Evolutionary conservation across 202 grass and related monocot genomes (phyloP).

Genomic region (Musa balbisiana): DNA sequence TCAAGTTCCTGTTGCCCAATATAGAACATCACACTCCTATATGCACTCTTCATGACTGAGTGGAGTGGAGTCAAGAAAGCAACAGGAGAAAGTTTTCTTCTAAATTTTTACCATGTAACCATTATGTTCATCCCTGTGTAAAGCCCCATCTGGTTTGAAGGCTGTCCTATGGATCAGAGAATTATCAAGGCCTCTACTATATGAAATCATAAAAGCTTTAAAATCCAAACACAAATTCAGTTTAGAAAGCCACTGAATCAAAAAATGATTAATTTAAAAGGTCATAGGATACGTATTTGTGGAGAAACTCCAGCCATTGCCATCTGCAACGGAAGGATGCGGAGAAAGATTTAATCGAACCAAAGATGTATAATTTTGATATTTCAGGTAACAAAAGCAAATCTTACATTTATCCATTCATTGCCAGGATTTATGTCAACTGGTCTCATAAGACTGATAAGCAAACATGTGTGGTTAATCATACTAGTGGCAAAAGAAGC

Average conservation of each 20-base stretch:
- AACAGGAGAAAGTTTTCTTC: neutral
- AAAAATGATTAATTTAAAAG: conserved; percentile 3
- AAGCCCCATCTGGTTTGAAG: neutral
- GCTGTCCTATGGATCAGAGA: neutral
- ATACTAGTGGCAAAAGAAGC: neutral
- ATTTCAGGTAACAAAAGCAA: neutral
- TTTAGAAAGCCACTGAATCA: neutral
- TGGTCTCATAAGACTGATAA: conserved; percentile 65
- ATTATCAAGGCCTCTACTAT: neutral
- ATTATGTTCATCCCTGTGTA: neutral
- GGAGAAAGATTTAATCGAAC: conserved; percentile 23
- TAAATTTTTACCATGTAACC: neutral
- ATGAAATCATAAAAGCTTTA: neutral
- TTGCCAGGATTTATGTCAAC: conserved; percentile 67
- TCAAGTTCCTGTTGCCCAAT: conserved; percentile 87
- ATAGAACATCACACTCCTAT: conserved; percentile 90
- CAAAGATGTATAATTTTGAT: conserved; percentile 9
- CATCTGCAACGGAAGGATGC: conserved; percentile 47
- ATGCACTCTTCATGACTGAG: conserved; percentile 90
- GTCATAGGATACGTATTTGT: conserved; percentile 78
- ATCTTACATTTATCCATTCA: conserved; percentile 87
- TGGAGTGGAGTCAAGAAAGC: conserved; percentile 33
- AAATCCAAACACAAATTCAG: neutral
- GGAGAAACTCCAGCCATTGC: conserved; percentile 78
- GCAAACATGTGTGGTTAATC: conserved; percentile 22